phyloP scores from a whole-genome alignment of 305 asterid genomes.

The Stenogyne calaminthoides region DNA sequence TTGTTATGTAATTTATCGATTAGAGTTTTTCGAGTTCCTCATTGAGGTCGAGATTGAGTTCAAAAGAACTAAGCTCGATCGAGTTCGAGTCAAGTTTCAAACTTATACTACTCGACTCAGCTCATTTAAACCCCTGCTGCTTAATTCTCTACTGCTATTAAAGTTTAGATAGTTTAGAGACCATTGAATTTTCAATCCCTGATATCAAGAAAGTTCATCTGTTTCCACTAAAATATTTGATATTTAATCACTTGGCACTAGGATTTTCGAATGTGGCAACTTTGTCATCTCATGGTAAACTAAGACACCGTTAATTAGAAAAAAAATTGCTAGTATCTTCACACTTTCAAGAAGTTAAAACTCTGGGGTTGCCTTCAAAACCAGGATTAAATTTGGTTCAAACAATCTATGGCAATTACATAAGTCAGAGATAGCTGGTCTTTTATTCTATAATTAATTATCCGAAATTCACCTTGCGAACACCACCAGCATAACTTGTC shows the following conservation, averaged over 20 bases:
- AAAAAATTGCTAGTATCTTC: not conserved
- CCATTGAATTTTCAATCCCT: slow-evolving; percentile 10
- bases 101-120: not conserved
- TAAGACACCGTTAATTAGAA: slow-evolving; percentile 9
- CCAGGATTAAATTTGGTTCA: not conserved
- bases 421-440: not conserved
- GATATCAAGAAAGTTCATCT: not conserved
- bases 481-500: slow-evolving; percentile 96
- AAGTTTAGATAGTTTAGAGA: not conserved
- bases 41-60: not conserved
- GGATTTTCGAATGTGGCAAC: not conserved
- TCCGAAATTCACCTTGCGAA: slow-evolving; percentile 70
- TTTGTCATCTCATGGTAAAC: not conserved
- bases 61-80: not conserved
- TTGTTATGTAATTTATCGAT: not conserved
- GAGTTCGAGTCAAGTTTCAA: not conserved
- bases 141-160: not conserved
- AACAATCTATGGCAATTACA: not conserved
- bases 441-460: not conserved
- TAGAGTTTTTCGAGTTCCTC: not conserved
- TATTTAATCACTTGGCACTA: not conserved
- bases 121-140: not conserved
- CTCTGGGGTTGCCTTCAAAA: not conserved
- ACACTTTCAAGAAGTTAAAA: not conserved
- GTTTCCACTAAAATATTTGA: not conserved